Evolutionary conservation across 2,329 filamentous ascomycete species (phyloP).

Genomic region (Neofusicoccum ribis): DNA sequence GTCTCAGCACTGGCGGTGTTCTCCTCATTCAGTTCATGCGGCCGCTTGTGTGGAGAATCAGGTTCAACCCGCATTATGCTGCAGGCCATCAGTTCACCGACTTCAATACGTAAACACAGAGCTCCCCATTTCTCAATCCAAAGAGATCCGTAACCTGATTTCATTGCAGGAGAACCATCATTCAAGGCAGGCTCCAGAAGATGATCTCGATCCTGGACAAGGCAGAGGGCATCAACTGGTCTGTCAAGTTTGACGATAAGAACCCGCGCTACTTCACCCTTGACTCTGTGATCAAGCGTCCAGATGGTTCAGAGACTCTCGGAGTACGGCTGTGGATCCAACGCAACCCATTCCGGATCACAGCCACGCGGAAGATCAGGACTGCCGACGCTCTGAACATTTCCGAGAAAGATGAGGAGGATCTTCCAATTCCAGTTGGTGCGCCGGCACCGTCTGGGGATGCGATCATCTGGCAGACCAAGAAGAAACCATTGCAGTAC

Average conservation of each 20-base stretch:
- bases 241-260: neutral
- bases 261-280: neutral
- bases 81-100: neutral
- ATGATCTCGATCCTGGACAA: neutral
- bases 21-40: constrained; percentile 35
- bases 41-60: constrained; percentile 34
- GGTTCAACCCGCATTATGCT: constrained; percentile 27
- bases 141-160: neutral
- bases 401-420: too few relatives aligned
- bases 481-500: constrained; percentile 22
- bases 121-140: too few relatives aligned
- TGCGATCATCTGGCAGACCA: constrained; percentile 19
- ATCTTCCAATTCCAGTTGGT: neutral
- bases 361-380: constrained; percentile 26
- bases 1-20: constrained; percentile 27
- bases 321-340: constrained; percentile 31
- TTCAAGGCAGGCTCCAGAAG: constrained; percentile 24
- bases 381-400: constrained; percentile 1
- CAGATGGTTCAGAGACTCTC: neutral
- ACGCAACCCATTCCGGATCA: constrained; percentile 31
- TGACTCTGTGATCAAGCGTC: neutral
- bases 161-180: constrained; percentile 23
- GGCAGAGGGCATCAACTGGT: neutral
- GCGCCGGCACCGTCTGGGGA: constrained; percentile 23
- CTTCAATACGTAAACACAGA: neutral